Percentiles rank a stretch among this genome's conserved stretches.
phyloP scores from a whole-genome alignment of 2,329 filamentous ascomycete species.

The Rutstroemia sp. region DNA sequence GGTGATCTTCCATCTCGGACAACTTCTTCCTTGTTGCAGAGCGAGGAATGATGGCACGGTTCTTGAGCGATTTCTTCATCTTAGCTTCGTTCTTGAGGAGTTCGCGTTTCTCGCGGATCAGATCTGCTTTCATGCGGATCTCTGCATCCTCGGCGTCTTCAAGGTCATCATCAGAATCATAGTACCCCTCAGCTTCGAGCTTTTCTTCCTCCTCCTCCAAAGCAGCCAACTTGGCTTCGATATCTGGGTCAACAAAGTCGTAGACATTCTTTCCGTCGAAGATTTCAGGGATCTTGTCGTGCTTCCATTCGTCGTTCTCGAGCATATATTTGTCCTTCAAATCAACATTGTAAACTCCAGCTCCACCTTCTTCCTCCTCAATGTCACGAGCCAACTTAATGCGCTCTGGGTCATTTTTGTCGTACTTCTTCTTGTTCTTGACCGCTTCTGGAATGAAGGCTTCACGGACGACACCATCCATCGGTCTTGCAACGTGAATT shows the following conservation, averaged over 20 bases:
- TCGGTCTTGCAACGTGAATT: conserved; percentile 94
- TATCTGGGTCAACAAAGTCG: conserved; percentile 95
- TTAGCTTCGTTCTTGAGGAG: conserved; percentile 90
- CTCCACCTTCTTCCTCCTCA: conserved; percentile 86
- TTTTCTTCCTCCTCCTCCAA: conserved; percentile 94
- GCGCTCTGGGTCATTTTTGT: conserved; percentile 81
- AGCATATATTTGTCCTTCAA: conserved; percentile 83
- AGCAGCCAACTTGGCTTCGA: conserved; percentile 83
- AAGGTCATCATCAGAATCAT: conserved; percentile 73
- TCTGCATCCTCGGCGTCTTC: conserved; percentile 88
- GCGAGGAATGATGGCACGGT: conserved; percentile 86
- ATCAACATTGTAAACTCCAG: conserved; percentile 93
- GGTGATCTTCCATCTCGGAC: conserved; percentile 76
- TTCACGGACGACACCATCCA: conserved; percentile 71
- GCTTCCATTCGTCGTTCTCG: conserved; percentile 86
- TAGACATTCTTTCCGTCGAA: conserved; percentile 96
- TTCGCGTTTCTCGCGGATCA: conserved; percentile 90
- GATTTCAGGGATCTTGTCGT: conserved; percentile 91
- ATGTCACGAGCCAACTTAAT: conserved; percentile 75
- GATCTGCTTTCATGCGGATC: conserved; percentile 80
- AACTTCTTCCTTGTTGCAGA: conserved; percentile 73
- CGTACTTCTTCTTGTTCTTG: conserved; percentile 78
- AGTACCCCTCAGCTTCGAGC: conserved; percentile 85
- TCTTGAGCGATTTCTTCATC: conserved; percentile 96
- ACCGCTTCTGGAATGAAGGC: conserved; percentile 82